phyloP scores from a whole-genome alignment of 768 basidiomycete species.

The Udeniomyces megalosporus region DNA sequence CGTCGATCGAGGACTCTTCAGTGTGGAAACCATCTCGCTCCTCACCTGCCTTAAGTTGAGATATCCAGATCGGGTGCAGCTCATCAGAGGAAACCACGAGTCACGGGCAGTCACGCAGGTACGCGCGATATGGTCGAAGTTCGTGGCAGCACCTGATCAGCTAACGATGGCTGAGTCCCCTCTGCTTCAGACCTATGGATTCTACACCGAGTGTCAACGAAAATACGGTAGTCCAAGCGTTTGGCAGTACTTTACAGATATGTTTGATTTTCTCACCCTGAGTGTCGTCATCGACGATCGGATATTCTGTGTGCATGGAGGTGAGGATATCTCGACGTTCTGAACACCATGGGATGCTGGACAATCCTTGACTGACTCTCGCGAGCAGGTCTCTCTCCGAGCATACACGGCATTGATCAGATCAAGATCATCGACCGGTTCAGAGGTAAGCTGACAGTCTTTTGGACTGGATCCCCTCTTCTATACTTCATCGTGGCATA shows the following conservation, averaged over 20 bases:
- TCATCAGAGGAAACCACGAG: constrained; percentile 96
- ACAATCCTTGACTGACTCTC: background rate
- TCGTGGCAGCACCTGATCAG: background rate
- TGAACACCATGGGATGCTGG: background rate
- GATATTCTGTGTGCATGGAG: constrained; percentile 98
- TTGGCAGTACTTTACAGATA: constrained; percentile 99
- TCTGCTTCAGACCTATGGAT: constrained; percentile 72
- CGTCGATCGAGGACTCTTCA: constrained; percentile 92
- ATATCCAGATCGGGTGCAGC: constrained; percentile 88
- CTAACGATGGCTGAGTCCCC: constrained; percentile 20
- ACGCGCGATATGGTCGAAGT: constrained; percentile 24
- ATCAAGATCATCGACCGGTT: constrained; percentile 99
- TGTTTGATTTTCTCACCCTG: constrained; percentile 97
- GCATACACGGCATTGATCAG: constrained; percentile 97
- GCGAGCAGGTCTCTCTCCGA: constrained; percentile 73
- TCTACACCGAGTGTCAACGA: constrained; percentile 93
- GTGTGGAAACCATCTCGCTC: constrained; percentile 94
- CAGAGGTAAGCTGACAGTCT: constrained; percentile 44
- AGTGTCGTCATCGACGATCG: constrained; percentile 97
- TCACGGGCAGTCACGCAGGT: constrained; percentile 95
- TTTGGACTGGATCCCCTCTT: background rate
- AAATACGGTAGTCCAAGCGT: constrained; percentile 93
- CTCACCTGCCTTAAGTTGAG: constrained; percentile 91
- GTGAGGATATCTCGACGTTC: constrained; percentile 34
- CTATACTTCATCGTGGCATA: too few species aligned